Evolutionary conservation across 192 early-diverging fungal genomes (phyloP).

Genomic region (Oehlia diaphana): DNA sequence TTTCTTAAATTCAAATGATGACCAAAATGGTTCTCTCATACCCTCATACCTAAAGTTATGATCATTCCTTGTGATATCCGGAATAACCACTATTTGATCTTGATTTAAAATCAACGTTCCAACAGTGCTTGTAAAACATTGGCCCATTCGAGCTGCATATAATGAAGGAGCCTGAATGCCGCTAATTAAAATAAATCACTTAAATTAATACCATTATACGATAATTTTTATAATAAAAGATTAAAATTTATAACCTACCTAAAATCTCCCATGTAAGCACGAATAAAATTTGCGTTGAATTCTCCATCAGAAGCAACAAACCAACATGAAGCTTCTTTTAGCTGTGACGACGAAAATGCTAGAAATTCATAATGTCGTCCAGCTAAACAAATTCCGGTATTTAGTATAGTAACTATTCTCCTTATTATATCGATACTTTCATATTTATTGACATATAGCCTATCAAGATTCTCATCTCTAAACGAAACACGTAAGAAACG

Average conservation of each 20-base stretch:
- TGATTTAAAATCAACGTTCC: slow-evolving; percentile 43
- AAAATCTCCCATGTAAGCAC: slow-evolving; percentile 73
- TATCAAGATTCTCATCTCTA: slow-evolving; percentile 57
- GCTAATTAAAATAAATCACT: not conserved
- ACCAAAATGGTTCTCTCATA: not conserved
- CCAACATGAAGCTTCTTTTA: slow-evolving; percentile 69
- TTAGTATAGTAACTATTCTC: slow-evolving; percentile 49
- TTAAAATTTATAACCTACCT: slow-evolving; percentile 11
- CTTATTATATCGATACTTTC: slow-evolving; percentile 40
- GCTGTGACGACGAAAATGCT: slow-evolving; percentile 62
- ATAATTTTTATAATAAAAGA: not conserved
- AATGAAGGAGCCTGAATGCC: slow-evolving; percentile 58
- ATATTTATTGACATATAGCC: slow-evolving; percentile 30
- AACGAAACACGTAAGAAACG: slow-evolving; percentile 73
- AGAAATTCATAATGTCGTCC: slow-evolving; percentile 57
- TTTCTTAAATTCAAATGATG: not conserved
- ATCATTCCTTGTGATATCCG: slow-evolving; percentile 58
- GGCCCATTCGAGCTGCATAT: slow-evolving; percentile 68
- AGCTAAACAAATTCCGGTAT: slow-evolving; percentile 55
- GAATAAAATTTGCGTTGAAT: slow-evolving; percentile 59
- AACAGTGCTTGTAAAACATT: slow-evolving; percentile 70
- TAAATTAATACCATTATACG: not conserved
- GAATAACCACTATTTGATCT: slow-evolving; percentile 45
- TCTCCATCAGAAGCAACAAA: slow-evolving; percentile 36
- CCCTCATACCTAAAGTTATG: slow-evolving; percentile 27